Evolutionary conservation across 768 basidiomycete genomes (phyloP), one percentile per base, ranked within the genome.

Genomic region (Lyophyllum semitale): DNA sequence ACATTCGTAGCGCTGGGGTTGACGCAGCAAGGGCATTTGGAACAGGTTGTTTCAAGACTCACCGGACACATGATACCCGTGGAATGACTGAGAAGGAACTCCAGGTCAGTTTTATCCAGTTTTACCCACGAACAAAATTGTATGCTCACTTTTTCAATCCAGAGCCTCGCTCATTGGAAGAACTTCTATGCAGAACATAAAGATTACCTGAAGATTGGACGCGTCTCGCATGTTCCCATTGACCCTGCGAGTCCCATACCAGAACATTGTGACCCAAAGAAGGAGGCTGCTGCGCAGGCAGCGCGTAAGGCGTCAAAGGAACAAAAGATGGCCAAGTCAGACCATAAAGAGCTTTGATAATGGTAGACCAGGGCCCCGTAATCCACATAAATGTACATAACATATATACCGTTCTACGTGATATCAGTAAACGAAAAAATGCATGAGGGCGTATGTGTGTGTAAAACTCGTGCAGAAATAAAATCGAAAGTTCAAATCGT

Each of bases 21-120:
- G 95, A 98, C 70, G 93, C 92, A n/a, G 90, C 92, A 25, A 78
- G 95, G 61, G 89, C 95, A 0, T 98, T 93, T 70, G 92, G 83
- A 42, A 98, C 95, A 2, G 95, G 95, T 9, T 98, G 95, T 69
- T 97, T 98, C 77, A 80, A 85, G 63, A 84, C 84, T 4, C 95
- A 98, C 72, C 83, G 85, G 42, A 98, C 95, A 35, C 89, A 97
- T 73, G 95, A 98, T 73, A 76, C 89, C 57, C 87, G 95, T 58
- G 96, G 89, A 15, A 71, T 98, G 61, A 79, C 77, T 32, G 84
- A 88, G 48, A 70, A 74, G 55, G 92, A 98, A 72, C 68, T 89
- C 58, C 70, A 77, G 67, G 95, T 91, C 68, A 63, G 84, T 74
- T 43, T 47, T 50, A 9, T 11, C 8, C 40, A 22, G 8, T 52